Evolutionary conservation across 108 stramenopile species (phyloP).

Genomic region (Stephanodiscus triporus): DNA sequence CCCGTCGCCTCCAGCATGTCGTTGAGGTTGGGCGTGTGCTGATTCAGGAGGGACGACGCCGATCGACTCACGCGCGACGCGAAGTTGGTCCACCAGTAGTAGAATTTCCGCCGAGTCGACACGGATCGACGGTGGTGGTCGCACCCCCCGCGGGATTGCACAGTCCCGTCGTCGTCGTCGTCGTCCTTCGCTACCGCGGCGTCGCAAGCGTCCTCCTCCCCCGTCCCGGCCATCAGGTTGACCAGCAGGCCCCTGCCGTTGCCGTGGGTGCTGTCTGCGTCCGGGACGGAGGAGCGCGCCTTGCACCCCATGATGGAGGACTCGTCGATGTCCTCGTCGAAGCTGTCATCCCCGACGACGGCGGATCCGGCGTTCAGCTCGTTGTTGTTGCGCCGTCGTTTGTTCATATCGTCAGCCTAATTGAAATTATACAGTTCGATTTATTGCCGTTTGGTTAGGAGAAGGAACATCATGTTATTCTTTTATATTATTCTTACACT

Average conservation of each 20-base stretch:
- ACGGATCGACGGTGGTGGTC: no score
- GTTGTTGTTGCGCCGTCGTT: conserved; percentile 7
- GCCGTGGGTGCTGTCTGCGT: conserved; percentile 14
- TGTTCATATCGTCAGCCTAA: not conserved
- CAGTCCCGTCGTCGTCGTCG: not conserved
- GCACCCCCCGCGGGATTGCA: not conserved
- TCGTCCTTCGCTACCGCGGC: not conserved
- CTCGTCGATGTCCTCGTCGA: conserved; percentile 14
- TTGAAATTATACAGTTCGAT: not conserved
- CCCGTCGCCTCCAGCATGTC: conserved; percentile 30
- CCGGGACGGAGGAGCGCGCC: conserved; percentile 18
- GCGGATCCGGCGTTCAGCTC: conserved; percentile 8
- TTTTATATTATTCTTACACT: no score
- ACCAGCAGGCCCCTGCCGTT: not conserved
- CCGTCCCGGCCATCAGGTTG: not conserved
- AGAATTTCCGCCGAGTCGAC: not conserved
- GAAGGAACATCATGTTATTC: no score
- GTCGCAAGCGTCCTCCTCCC: not conserved
- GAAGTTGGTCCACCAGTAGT: conserved; percentile 35
- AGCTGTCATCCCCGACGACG: not conserved
- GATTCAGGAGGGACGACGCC: conserved; percentile 45
- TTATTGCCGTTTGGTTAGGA: no score
- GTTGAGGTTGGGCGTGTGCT: conserved; percentile 49
- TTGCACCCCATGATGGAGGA: conserved; percentile 6
- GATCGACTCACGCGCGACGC: conserved; percentile 38